Base-by-base conservation (phyloP, 352 stramenopile species). In the Phytophthora litchii region DNA sequence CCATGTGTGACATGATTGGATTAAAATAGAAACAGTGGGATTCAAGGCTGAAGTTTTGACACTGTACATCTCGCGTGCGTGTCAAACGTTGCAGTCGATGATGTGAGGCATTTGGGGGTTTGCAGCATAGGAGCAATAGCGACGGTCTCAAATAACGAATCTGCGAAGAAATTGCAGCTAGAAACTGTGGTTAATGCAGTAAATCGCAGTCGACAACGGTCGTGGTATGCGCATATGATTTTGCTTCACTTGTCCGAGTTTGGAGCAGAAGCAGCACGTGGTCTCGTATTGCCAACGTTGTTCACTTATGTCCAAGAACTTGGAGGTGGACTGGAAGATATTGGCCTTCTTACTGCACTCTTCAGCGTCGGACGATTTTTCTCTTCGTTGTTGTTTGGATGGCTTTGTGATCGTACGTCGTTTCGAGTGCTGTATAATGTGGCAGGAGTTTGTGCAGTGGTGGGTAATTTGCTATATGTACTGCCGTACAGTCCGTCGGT, bases 211-310 rank as follows among this genome's bases (percentile, higher is more conserved):
- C 38, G 59, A 49, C 32, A 60, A 27, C 40, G 32, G 47, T 61
- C 41, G 17, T 92, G 83, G 83, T 85, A 87, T 38, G 58, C 54
- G 17, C 74, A 88, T 50, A 80, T 92, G 54, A 45, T 65, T 10
- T 51, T 92, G 32, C 83, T 92, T 40, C 64, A 76, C 40, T 58
- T 83, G 35, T 78, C 61, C 37, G 76, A 89, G 55, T 89, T 92
- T 44, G 63, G 64, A 4, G 75, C 80, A 8, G 83, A 92, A 34
- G 54, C 80, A 5, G 67, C 80, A 13, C 78, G 83, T 2, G 83
- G 83, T 6, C 40, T 92, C 6, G 78, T 89, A 4, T 57, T 92
- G 20, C 71, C 83, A 35, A 91, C 83, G 31, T 60, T 92, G 23
- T 92, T 89, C 44, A 74, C 67, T 4, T 92, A 92, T 51, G 60